These are phyloP conservation scores for Tetrahymena malaccensis DNA, from an alignment of 73 alveolate genomes.

Conservation along the genomic window DNA sequence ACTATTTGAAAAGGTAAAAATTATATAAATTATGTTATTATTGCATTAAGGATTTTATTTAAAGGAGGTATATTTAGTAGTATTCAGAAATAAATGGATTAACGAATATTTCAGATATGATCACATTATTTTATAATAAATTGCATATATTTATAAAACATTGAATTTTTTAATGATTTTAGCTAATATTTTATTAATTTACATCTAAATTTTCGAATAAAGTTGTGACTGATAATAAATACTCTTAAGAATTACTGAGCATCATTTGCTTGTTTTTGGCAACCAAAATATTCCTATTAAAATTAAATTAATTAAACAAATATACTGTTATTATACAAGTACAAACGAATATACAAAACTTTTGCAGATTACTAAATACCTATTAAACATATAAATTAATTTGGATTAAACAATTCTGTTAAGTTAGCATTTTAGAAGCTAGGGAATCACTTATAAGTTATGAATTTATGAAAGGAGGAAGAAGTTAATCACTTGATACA, in stretches of 20 bases:
- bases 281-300: not conserved
- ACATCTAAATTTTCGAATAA: not conserved
- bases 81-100: not conserved
- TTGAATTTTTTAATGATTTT: no score
- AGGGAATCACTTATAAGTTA: not conserved
- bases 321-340: no score
- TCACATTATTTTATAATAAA: no score
- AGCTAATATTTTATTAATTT: not conserved
- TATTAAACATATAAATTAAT: no score
- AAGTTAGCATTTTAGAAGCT: not conserved
- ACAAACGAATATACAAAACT: no score
- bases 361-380: no score
- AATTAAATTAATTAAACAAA: no score
- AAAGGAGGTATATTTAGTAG: not conserved
- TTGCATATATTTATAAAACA: no score
- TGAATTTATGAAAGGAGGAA: not conserved
- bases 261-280: not conserved
- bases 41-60: not conserved
- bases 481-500: not conserved
- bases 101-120: not conserved
- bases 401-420: not conserved
- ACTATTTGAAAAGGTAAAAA: no score
- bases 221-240: not conserved
- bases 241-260: not conserved
- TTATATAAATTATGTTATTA: no score